Base-by-base conservation (phyloP, 352 stramenopile genomes). In the Phytophthora quininea region DNA sequence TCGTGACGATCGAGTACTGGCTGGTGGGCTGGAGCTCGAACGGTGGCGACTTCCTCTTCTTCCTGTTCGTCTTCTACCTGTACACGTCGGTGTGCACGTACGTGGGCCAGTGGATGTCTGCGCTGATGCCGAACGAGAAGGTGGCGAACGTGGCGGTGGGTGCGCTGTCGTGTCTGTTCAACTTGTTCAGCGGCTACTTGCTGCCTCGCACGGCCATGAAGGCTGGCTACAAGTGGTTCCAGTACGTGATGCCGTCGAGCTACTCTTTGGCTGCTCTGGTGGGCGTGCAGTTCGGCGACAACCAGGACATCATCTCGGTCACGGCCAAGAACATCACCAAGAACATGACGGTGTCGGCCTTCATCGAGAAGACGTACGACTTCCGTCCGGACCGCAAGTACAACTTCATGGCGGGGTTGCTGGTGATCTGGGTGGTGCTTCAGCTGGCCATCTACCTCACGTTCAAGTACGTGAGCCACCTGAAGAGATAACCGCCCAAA, bases 391-490 rank as follows among this genome's bases (percentile, higher is more conserved):
- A 79, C 9, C 45, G 35, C 45, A 81, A 79, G 73, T 67, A 73
- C 57, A 63, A 66, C 35, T 78, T 76, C 57, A 67, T 81, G 58
- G 57, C 56, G 6, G 76, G 54, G 3, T 52, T 84, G 8, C 58
- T 84, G 10, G 73, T 71, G 24, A 77, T 87, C 47, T 87, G 78
- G 78, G 50, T 73, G 33, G 62, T 79, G 4, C 27, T 80, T 19
- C 78, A 87, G 53, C 1, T 77, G 6, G 60, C 32, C 30, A 87
- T 87, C 58, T 87, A 80, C 67, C 51, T 87, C 30, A 87, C 78
- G 54, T 67, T 87, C 63, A 82, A 82, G 70, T 87, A 77, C 67
- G 78, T 87, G 54, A 87, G 76, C 69, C 78, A 87, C 73, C 56
- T 87, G 27, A 87, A 87, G 76, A 70, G 78, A 76, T 87, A 82